Conservation (phyloP, 2,329 filamentous ascomycete species). For the Aspergillus melleus region DNA sequence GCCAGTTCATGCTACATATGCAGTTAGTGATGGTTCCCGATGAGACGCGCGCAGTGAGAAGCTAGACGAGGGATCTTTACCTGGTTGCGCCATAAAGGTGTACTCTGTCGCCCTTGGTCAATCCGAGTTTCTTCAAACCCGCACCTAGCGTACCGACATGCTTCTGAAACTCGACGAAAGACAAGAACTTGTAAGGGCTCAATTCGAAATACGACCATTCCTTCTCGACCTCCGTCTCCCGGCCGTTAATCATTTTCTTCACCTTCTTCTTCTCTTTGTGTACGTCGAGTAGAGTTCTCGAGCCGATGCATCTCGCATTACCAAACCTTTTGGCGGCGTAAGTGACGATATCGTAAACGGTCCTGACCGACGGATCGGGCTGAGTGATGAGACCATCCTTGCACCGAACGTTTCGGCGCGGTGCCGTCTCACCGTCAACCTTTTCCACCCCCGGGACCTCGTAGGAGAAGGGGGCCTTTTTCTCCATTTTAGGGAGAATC, state of each 20-base stretch:
- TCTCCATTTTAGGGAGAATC: not conserved
- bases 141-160: not conserved
- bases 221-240: not conserved
- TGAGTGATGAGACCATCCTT: conserved; percentile 1
- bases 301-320: not conserved
- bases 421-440: not conserved
- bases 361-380: conserved; percentile 1
- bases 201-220: conserved; percentile 1
- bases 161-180: conserved; percentile 1
- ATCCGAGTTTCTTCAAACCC: not conserved
- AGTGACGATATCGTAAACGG: not conserved
- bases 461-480: not conserved
- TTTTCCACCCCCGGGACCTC: not conserved
- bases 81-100: conserved; percentile 1
- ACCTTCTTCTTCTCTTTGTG: conserved; percentile 1
- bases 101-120: not conserved
- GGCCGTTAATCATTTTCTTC: not conserved
- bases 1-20: not conserved
- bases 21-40: not conserved
- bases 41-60: not conserved
- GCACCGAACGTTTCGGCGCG: not conserved
- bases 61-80: not conserved
- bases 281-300: not conserved
- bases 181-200: not conserved
- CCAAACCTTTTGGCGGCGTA: not conserved